These are phyloP conservation scores for Aspergillus ochraceus DNA, from an alignment of 2,329 filamentous ascomycete species.

Conservation along the genomic window DNA sequence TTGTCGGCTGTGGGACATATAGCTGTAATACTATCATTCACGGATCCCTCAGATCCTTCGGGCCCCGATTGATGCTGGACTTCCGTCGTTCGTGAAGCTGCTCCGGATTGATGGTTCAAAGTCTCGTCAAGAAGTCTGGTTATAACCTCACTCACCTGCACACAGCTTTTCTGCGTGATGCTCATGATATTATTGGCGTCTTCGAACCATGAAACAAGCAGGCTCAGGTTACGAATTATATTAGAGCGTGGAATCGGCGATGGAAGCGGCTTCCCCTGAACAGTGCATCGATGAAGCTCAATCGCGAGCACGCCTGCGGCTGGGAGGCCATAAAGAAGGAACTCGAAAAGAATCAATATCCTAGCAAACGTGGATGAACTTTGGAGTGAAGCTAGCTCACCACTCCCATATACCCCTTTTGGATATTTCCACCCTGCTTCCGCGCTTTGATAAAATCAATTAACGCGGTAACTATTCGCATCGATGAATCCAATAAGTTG, in stretches of 20 bases:
- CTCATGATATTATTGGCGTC: constrained; percentile 4
- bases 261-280: constrained; percentile 16
- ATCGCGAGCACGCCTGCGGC: constrained; percentile 21
- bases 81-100: background rate
- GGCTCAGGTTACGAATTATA: constrained; percentile 25
- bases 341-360: constrained; percentile 5
- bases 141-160: constrained; percentile 22
- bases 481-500: constrained; percentile 21
- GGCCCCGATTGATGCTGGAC: background rate
- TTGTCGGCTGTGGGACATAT: background rate
- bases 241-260: constrained; percentile 20
- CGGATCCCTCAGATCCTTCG: too few relatives aligned
- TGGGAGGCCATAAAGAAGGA: constrained; percentile 21
- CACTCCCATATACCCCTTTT: constrained; percentile 18
- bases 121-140: constrained; percentile 22
- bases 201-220: constrained; percentile 23
- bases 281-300: constrained; percentile 22
- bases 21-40: background rate
- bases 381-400: constrained; percentile 13
- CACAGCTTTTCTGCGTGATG: constrained; percentile 10
- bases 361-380: background rate
- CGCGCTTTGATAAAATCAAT: constrained; percentile 19
- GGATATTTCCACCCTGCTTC: constrained; percentile 9
- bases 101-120: constrained; percentile 24
- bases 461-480: constrained; percentile 21